Conservation (phyloP, 768 basidiomycete species). For the Tubosaeta brunneosetosa region DNA sequence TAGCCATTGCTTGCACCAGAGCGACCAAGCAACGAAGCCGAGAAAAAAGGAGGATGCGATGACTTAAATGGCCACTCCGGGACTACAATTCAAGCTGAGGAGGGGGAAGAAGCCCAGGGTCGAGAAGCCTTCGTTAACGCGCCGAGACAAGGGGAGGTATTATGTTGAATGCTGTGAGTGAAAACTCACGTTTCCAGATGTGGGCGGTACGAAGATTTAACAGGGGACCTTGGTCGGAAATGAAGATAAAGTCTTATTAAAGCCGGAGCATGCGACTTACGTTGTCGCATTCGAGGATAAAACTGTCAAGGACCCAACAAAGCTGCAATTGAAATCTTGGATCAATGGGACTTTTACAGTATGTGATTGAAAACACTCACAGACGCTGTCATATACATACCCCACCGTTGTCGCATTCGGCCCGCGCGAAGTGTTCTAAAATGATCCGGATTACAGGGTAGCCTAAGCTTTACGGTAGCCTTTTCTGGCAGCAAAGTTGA, state of each 20-base stretch:
- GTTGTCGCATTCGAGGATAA: slow-evolving; percentile 3
- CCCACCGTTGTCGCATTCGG: neutral
- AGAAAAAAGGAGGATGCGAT: neutral
- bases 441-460: neutral
- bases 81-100: slow-evolving; percentile 10
- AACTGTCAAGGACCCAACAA: slow-evolving; percentile 1
- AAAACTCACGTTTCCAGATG: neutral
- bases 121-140: slow-evolving; percentile 2
- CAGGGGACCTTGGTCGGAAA: slow-evolving; percentile 3
- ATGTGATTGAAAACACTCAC: neutral
- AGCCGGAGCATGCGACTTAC: neutral
- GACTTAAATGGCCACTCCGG: neutral
- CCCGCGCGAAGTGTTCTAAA: too few species aligned
- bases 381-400: neutral
- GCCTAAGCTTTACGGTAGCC: neutral
- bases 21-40: neutral
- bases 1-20: slow-evolving; percentile 14
- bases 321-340: neutral
- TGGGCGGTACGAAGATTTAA: neutral
- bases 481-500: neutral
- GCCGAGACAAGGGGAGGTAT: neutral
- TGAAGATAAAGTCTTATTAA: neutral
- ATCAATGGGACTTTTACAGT: slow-evolving; percentile 2
- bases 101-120: neutral
- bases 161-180: neutral